phyloP scores from a whole-genome alignment of 2,329 filamentous ascomycete genomes.

The Sporothrix schenckii region DNA sequence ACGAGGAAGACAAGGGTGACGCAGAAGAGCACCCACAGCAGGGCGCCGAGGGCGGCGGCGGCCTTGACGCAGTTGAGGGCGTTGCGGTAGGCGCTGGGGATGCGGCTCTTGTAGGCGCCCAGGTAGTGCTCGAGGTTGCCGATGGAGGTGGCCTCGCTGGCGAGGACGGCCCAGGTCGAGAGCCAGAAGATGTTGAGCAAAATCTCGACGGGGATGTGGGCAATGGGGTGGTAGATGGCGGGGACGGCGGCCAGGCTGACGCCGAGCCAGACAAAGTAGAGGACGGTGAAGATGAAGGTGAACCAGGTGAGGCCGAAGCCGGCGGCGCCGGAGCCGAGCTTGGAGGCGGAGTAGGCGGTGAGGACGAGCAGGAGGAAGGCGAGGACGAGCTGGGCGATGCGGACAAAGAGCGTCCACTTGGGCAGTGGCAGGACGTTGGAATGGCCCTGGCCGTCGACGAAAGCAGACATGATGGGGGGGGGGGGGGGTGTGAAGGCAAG shows the following conservation, averaged over 20 bases:
- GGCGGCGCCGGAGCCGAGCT: constrained; percentile 29
- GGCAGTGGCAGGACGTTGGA: constrained; percentile 35
- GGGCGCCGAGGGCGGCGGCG: constrained; percentile 35
- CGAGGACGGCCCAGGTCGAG: constrained; percentile 36
- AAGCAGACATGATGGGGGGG: constrained; percentile 25
- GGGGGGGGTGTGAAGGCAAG: too few species aligned
- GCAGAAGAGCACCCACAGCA: constrained; percentile 36
- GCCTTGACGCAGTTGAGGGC: constrained; percentile 37
- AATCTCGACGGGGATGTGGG: constrained; percentile 35
- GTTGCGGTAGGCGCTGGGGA: constrained; percentile 16
- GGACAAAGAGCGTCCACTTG: constrained; percentile 35
- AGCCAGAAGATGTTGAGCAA: constrained; percentile 37
- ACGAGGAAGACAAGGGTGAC: constrained; percentile 32
- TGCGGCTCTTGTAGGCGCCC: constrained; percentile 11
- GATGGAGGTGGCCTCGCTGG: constrained; percentile 33
- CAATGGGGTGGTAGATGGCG: constrained; percentile 33
- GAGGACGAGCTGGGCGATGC: constrained; percentile 34
- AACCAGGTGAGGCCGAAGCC: constrained; percentile 35
- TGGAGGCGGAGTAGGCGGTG: constrained; percentile 34
- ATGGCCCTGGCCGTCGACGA: constrained; percentile 33
- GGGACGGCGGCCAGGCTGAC: constrained; percentile 31
- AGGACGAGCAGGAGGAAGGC: constrained; percentile 34
- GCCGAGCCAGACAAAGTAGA: constrained; percentile 36
- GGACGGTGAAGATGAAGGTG: constrained; percentile 36
- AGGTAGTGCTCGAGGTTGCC: constrained; percentile 18